A percentile compares a stretch with the other conserved stretches of the same genome.
Evolutionary conservation across 176 grass and related monocot species (phyloP).

Genomic region (Eleusine coracana): DNA sequence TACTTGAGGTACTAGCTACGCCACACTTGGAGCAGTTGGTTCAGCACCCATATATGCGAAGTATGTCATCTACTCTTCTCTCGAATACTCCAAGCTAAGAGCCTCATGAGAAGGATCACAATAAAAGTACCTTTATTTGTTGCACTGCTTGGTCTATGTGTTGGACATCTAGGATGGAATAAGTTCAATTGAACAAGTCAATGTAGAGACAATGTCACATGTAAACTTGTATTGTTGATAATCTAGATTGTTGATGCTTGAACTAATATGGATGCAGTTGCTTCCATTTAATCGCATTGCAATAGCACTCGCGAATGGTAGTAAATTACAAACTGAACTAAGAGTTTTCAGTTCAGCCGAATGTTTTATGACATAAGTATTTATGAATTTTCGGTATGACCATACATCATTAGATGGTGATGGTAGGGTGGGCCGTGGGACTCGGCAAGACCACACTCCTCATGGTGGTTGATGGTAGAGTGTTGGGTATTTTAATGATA

Average conservation of each 20-base stretch:
- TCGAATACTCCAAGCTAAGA: conserved; percentile 77
- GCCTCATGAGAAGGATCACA: not conserved
- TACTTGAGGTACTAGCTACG: conserved; percentile 65
- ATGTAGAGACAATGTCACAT: not conserved
- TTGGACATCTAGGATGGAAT: conserved; percentile 39
- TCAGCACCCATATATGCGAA: conserved; percentile 80
- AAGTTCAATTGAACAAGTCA: conserved; percentile 41
- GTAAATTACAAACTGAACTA: too few relatives aligned
- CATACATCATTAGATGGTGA: too few relatives aligned
- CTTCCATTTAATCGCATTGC: not conserved
- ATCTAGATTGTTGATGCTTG: not conserved
- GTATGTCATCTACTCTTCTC: conserved; percentile 88
- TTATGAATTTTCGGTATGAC: too few relatives aligned
- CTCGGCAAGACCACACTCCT: too few relatives aligned
- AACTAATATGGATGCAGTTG: not conserved
- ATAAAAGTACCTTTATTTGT: not conserved
- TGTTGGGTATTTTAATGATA: too few relatives aligned
- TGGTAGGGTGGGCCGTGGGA: too few relatives aligned
- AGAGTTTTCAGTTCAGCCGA: too few relatives aligned
- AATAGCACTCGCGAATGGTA: too few relatives aligned
- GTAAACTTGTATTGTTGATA: too few relatives aligned
- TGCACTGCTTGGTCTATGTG: conserved; percentile 21
- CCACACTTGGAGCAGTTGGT: conserved; percentile 70
- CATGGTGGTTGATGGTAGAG: too few relatives aligned
- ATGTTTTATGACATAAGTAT: too few relatives aligned